Evolutionary conservation across 306 rosid species (phyloP), one percentile per base, ranked within the genome.

Genomic region (Styphnolobium japonicum): DNA sequence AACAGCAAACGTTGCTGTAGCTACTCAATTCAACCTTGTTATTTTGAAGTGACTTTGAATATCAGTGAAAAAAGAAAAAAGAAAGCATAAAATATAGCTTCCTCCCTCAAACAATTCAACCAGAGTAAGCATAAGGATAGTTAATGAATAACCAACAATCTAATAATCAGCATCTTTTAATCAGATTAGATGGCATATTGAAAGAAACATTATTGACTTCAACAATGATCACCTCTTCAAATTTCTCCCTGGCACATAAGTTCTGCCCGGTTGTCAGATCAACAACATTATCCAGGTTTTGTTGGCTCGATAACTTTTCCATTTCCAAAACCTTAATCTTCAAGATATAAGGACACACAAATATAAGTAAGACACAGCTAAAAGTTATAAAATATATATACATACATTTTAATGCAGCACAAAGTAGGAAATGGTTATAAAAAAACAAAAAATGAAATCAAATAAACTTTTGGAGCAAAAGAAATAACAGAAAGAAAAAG

Each of bases 251-350:
- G 63, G 90, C 90, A 49, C 88, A 84, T 58, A 86, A 71, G 61
- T 87, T 90, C 80, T 91, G 98, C 88, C 88, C 84, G 1, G 94
- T 87, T 67, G 92, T 94, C 65, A 91, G 82, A 79, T 92, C 92
- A 86, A 86, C 91, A 53, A 91, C 86, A 77, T 80, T 84, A 81
- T 91, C 90, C 76, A 95, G 82, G 86, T 85, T 92, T 68, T 85
- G 85, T 85, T 91, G 90, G 87, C 92, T 92, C 43, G 97, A 95
- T 72, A 85, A 79, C 84, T 84, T 92, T 88, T 92, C 97, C 88
- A 77, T 75, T 84, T 92, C 89, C 91, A 95, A 82, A 80, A 79
- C 56, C 83, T 88, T 88, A 77, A 95, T 95, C 98, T 95, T 86
- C 82, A 78, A 71, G 36, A 60, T 63, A 75, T 49, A 58, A 63